phyloP scores from a whole-genome alignment of 257 asterid species.

The Paraleonurus japonicus region DNA sequence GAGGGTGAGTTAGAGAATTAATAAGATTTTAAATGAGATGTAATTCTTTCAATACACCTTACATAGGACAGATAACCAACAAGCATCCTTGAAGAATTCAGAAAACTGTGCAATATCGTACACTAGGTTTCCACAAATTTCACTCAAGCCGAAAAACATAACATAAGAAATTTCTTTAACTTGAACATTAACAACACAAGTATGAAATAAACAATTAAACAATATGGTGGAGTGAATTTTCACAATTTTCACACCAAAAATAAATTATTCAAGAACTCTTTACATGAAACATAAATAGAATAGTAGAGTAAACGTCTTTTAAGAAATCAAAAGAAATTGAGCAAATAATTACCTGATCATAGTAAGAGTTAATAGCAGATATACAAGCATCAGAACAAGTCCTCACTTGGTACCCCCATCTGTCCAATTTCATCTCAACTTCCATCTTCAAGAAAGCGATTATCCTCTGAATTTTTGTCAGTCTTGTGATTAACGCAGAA shows the following conservation, averaged over 20 bases:
- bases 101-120: neutral
- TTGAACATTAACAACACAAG: neutral
- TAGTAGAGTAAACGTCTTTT: neutral
- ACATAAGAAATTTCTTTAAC: neutral
- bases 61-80: neutral
- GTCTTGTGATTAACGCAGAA: neutral
- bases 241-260: conserved; percentile 1
- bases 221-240: neutral
- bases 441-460: conserved; percentile 29
- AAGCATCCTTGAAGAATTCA: conserved; percentile 10
- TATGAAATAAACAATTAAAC: neutral
- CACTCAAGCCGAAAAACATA: neutral
- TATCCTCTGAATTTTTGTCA: neutral
- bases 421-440: conserved; percentile 48
- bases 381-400: conserved; percentile 75
- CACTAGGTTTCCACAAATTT: neutral
- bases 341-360: conserved; percentile 55
- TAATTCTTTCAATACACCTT: no score
- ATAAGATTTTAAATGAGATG: no score
- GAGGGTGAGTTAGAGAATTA: no score
- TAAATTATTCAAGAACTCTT: neutral
- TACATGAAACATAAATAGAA: neutral
- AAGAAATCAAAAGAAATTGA: neutral
- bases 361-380: conserved; percentile 75
- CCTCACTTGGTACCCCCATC: conserved; percentile 82